Percentiles rank a stretch among this genome's conserved stretches.
Evolutionary conservation across 2,329 filamentous ascomycete genomes (phyloP).

Genomic region (Fusarium xylarioides): DNA sequence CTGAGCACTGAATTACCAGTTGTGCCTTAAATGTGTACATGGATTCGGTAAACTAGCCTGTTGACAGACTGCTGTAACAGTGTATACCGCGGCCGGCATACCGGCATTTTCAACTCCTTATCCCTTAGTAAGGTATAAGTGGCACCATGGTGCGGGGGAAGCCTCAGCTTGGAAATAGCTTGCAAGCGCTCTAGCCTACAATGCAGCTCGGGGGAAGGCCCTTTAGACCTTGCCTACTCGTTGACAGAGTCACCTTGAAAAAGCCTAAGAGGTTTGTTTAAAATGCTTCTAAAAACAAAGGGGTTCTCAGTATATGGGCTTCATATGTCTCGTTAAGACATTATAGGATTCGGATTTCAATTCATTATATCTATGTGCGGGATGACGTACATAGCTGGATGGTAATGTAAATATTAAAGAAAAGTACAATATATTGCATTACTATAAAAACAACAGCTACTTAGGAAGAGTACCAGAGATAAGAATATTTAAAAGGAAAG

Average conservation of each 20-base stretch:
- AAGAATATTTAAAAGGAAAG: too few species aligned
- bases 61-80: fast-evolving
- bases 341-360: fast-evolving
- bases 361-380: too few species aligned
- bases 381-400: too few species aligned
- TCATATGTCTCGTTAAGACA: fast-evolving
- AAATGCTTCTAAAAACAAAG: fast-evolving
- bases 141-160: background rate
- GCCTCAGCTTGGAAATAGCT: background rate
- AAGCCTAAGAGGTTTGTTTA: fast-evolving
- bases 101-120: background rate
- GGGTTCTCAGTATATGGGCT: fast-evolving
- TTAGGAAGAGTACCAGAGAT: too few species aligned
- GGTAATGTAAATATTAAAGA: fast-evolving
- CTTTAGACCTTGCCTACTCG: fast-evolving
- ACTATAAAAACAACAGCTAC: fast-evolving
- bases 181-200: fast-evolving
- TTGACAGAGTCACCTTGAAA: background rate
- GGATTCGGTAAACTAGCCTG: background rate
- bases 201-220: background rate
- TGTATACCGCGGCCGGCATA: background rate
- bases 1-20: fast-evolving
- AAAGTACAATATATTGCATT: fast-evolving
- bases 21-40: background rate
- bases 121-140: background rate